Base-by-base conservation (phyloP, 2,329 filamentous ascomycete species). In the Trichophaea hybrida region DNA sequence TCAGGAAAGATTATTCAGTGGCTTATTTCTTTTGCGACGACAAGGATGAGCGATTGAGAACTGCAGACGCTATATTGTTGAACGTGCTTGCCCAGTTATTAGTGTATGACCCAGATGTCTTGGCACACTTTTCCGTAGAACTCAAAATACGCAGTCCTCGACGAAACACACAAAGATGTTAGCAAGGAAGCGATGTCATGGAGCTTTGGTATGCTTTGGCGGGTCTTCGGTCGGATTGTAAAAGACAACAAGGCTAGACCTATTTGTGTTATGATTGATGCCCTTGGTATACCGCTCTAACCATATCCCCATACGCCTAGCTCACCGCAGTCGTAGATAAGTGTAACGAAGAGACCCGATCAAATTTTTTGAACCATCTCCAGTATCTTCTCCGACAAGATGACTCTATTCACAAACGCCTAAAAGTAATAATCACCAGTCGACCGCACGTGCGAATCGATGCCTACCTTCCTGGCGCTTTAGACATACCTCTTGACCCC, bases 21-120 rank as follows among this genome's bases (percentile, higher is more conserved):
- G 56, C 59, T 12, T 61, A 51, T 48, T 55, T 58, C 33, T 59
- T 61, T 50, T 59, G 55, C 46, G 50, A 58, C 48, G 43, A 61
- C n/a, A 61, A 59, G 34, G 49, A 44, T 13, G 6, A 51, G 13
- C 24, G 54, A 33, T 43, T 55, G 44, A 51, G 53, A 50, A 59
- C 55, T 7, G 55, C 59, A 5, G 37, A 31, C 17, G 40, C 43
- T 33, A 59, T 59, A 31, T 32, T 61, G 7, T 4, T 32, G 38
- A 55, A 46, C 43, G n/a, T 58, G 4, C 33, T 61, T 43, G 24
- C 35, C 17, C 33, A 61, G 24, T 52, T 59, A 5, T 31, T 61
- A n/a, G 4, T 3, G 10, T 55, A 55, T 6, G 31, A 15, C 13
- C 55, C 55, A 24, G 15, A 17, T 6, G 24, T 59, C 5, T 34